phyloP scores from a whole-genome alignment of 2,329 filamentous ascomycete genomes.

The Ophiostoma himal-ulmi region DNA sequence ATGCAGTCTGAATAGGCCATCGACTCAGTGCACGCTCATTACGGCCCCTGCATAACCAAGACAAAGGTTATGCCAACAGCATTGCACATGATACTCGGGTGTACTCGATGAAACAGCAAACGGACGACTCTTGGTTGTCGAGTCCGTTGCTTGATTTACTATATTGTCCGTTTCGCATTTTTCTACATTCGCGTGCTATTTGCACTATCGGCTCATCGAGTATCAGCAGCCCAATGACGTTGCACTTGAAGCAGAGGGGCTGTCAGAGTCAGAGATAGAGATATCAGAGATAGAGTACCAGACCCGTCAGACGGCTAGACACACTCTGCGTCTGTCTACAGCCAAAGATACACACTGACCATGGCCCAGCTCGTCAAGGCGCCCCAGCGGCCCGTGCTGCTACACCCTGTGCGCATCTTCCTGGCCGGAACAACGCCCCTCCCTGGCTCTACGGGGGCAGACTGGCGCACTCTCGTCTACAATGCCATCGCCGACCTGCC shows the following conservation, averaged over 20 bases:
- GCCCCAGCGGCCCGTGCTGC: slow-evolving; percentile 23
- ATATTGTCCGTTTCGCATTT: not conserved
- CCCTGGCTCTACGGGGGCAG: slow-evolving; percentile 21
- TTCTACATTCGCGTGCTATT: not conserved
- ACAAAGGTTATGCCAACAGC: not conserved
- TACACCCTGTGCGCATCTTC: slow-evolving; percentile 41
- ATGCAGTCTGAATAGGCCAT: not conserved
- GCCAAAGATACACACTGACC: not conserved
- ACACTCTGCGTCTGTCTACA: not conserved
- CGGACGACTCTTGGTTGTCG: not conserved
- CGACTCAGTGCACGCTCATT: too few species aligned
- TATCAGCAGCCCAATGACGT: not conserved
- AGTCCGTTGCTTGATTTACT: not conserved
- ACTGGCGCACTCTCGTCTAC: slow-evolving; percentile 49
- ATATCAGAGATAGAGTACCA: too few species aligned
- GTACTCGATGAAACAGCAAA: not conserved
- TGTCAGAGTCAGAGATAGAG: not conserved
- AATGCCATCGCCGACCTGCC: slow-evolving; percentile 39
- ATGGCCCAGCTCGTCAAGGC: slow-evolving; percentile 32
- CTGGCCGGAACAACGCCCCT: slow-evolving; percentile 51
- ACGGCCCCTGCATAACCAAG: not conserved
- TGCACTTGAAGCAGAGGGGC: not conserved
- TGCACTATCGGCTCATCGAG: not conserved
- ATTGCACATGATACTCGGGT: not conserved
- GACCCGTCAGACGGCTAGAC: too few species aligned